Base-by-base conservation (phyloP, 371 early-diverging fungal species). In the Rhizopus stolonifer region DNA sequence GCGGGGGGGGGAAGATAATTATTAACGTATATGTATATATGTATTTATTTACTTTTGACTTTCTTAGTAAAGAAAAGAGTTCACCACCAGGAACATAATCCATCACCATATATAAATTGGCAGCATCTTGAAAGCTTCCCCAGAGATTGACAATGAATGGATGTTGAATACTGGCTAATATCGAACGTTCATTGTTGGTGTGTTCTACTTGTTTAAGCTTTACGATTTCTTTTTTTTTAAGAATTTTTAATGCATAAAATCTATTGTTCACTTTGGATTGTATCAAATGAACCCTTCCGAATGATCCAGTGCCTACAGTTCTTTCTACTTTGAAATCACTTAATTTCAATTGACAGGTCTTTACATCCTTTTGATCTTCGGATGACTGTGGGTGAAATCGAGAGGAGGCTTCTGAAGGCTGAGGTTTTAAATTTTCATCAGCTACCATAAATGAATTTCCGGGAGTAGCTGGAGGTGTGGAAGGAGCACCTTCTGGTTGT, bases 61-160 rank as follows among this genome's bases (percentile, higher is more conserved):
- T 65, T 60, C 65, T 87, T 29, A 95, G 66, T 7, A 94, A 61
- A 4, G 94, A 87, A 4, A 92, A 94, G 29, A 93, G 83, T 69
- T 96, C 97, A 1, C 97, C 97, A 6, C 97, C 97, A 29, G 90
- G 92, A 24, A 95, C 73, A 63, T 92, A 96, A 58, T 95, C 96
- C 93, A 96, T 92, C 4, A 87, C 95, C 47, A 96, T 79, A 60
- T 90, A 96, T 25, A 96, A 72, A 55, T 90, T 86, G 19, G 92
- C 87, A 48, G 78, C 78, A 51, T 86, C 90, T 60, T 95, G 92
- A 70, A 96, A 96, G 11, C 91, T 85, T 54, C 85, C 94, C 67
- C 87, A 90, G 4, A 96, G 67, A 54, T 91, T 91, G 4, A 93
- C 93, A 4, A 99, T 87, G 74, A 85, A 96, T 1, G 96, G 95